phyloP scores from a whole-genome alignment of 805 yeast genomes.

The Metschnikowia koreensis region DNA sequence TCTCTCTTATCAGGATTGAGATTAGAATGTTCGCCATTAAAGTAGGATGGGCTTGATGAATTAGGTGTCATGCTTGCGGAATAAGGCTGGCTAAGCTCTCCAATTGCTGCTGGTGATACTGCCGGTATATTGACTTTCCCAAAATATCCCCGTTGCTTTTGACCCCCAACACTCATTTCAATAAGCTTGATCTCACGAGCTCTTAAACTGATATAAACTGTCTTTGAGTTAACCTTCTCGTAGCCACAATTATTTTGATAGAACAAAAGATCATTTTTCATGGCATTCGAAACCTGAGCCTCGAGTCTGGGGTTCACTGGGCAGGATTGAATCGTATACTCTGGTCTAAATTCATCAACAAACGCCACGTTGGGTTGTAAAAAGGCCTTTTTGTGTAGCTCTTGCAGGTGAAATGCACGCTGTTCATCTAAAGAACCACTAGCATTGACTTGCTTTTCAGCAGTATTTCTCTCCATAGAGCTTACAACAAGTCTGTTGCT shows the following conservation, averaged over 20 bases:
- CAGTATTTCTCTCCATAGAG: background rate
- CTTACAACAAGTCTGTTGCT: background rate
- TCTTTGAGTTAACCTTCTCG: conserved; percentile 32
- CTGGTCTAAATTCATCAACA: conserved; percentile 51
- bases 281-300: conserved; percentile 44
- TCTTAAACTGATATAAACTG: conserved; percentile 42
- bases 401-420: background rate
- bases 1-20: conserved; percentile 7
- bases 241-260: conserved; percentile 37
- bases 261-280: conserved; percentile 52
- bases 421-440: background rate
- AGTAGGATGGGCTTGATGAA: conserved; percentile 13
- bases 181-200: conserved; percentile 45
- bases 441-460: background rate
- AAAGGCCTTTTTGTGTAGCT: conserved; percentile 10
- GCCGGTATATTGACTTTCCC: conserved; percentile 6
- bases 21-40: conserved; percentile 1
- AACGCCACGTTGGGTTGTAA: conserved; percentile 41
- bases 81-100: background rate
- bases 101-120: conserved; percentile 3
- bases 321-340: conserved; percentile 53
- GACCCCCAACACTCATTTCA: conserved; percentile 35
- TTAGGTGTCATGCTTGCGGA: conserved; percentile 1
- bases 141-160: conserved; percentile 2
- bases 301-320: conserved; percentile 52